Evolutionary conservation across 2,329 filamentous ascomycete genomes (phyloP).

Genomic region (Botrytis tulipae): DNA sequence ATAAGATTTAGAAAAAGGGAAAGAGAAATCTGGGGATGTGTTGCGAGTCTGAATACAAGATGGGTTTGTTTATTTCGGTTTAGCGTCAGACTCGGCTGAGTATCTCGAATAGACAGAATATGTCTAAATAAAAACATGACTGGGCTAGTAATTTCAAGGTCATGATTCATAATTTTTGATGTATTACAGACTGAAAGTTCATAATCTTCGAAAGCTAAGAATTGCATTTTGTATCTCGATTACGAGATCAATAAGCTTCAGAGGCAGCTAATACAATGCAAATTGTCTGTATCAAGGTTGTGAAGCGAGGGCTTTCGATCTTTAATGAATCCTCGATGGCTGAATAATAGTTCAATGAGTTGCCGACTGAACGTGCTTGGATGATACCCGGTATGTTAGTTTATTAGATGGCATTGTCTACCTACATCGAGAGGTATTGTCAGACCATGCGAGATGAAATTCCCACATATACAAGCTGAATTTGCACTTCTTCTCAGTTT

Average conservation of each 20-base stretch:
- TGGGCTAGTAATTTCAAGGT: rapidly evolving
- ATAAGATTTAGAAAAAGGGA: neutral
- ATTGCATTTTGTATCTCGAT: neutral
- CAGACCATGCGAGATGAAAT: neutral
- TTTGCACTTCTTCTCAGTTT: neutral
- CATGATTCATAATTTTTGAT: rapidly evolving
- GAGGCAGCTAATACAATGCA: neutral
- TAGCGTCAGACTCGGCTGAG: neutral
- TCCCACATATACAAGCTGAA: neutral
- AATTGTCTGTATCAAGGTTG: neutral
- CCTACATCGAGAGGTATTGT: neutral
- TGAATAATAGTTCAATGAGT: neutral
- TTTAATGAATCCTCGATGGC: neutral
- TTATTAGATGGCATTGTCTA: neutral
- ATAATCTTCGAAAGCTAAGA: neutral
- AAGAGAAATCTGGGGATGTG: neutral
- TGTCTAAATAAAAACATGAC: rapidly evolving
- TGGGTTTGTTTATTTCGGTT: rapidly evolving
- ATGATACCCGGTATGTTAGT: neutral
- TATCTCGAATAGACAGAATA: neutral
- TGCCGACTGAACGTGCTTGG: neutral
- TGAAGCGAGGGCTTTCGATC: neutral
- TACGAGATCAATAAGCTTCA: neutral
- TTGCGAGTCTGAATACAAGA: neutral
- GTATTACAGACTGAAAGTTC: neutral